Evolutionary conservation across 2,329 filamentous ascomycete species (phyloP), one percentile per base, ranked within the genome.

Genomic region (Cordyceps fumosorosea): DNA sequence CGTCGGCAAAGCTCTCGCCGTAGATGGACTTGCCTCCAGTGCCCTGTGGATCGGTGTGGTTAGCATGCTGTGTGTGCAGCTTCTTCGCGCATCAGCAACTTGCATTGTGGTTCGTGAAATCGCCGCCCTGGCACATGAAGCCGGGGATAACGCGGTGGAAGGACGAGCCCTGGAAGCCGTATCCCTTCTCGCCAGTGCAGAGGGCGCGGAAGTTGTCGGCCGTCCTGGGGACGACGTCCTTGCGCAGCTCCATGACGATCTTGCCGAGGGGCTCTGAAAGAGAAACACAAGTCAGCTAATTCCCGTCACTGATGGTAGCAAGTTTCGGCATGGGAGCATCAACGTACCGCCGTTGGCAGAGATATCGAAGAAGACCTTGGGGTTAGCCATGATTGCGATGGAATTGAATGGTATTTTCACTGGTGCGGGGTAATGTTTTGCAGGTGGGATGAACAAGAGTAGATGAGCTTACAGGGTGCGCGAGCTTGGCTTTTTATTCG

Each of bases 11-110:
- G 45, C 60, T 67, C 12, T 67, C 63, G 51, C 65, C 65, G 48
- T 67, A 67, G 60, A 67, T 67, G 63, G 65, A 67, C 32, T 64
- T 62, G 64, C 65, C 65, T 42, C 65, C 65, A 51, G 65, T 67
- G 63, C 65, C 65, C 65, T 67, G 34, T 40, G 14, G 2, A n/a
- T 14, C 3, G 14, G 20, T 22, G 26, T 10, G n/a, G 52, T 56
- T 44, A 60, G 54, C 20, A 48, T 52, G 4, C n/a, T 11, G 20
- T 14, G 11, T 29, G 26, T 29, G 3, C 5, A 42, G 40, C n/a
- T 26, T 22, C 47, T 32, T 11, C 3, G 29, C 47, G 12, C 14
- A 7, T 58, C 22, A 16, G 22, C 10, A 58, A 58, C 61, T 34
- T 59, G 53, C 61, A 56, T 63, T 63, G 55, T 55, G 48, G 48